Conservation (phyloP, 306 rosid species). For the Trifolium repens region DNA sequence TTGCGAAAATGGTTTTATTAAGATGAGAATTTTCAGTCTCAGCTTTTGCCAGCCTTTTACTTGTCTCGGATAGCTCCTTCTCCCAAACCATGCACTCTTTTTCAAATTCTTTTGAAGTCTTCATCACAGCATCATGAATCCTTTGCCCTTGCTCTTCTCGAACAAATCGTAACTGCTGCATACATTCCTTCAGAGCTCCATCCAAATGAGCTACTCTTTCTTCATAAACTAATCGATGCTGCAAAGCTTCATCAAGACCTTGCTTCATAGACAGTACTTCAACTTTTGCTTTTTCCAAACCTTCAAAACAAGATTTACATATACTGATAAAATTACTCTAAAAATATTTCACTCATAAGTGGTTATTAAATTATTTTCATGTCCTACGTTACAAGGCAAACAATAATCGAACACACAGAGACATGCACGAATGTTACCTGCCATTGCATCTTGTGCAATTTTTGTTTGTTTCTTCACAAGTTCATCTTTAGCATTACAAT, state of each 20-base stretch:
- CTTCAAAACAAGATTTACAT: constrained; percentile 52
- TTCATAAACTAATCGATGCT: constrained; percentile 58
- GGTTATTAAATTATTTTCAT: constrained; percentile 14
- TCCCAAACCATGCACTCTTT: constrained; percentile 59
- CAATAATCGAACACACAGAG: constrained; percentile 25
- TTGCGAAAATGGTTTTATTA: constrained; percentile 58
- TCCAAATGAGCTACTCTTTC: constrained; percentile 76
- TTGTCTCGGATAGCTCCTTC: constrained; percentile 65
- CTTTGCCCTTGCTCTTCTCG: constrained; percentile 84
- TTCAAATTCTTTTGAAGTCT: constrained; percentile 72
- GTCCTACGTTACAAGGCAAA: not conserved
- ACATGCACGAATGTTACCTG: constrained; percentile 52
- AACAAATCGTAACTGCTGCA: constrained; percentile 85
- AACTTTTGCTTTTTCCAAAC: constrained; percentile 74
- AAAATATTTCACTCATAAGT: not conserved
- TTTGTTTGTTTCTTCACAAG: constrained; percentile 72
- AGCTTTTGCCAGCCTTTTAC: constrained; percentile 64
- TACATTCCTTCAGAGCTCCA: constrained; percentile 85
- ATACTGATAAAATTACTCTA: constrained; percentile 2
- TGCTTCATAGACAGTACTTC: constrained; percentile 59
- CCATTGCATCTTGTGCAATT: constrained; percentile 73
- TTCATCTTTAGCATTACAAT: constrained; percentile 74
- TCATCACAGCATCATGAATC: constrained; percentile 76
- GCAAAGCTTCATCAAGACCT: constrained; percentile 65
- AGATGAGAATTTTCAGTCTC: constrained; percentile 67